These are phyloP conservation scores for Gossypioides kirkii DNA, from an alignment of 345 rosid genomes.

Conservation along the genomic window DNA sequence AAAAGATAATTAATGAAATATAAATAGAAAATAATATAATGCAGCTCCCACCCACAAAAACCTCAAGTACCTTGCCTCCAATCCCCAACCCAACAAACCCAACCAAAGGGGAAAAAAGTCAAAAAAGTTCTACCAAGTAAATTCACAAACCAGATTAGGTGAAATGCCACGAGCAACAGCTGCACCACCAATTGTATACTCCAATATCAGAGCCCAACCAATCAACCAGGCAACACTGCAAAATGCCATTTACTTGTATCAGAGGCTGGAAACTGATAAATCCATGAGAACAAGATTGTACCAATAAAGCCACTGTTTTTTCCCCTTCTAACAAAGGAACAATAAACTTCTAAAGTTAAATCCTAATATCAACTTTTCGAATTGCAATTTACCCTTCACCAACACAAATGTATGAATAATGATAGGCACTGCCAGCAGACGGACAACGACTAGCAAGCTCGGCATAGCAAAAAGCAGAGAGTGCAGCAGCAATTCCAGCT, in stretches of 20 bases:
- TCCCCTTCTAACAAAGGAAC: neutral
- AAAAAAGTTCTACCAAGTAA: neutral
- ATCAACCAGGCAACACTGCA: slow-evolving; percentile 87
- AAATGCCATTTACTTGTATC: neutral
- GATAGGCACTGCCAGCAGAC: slow-evolving; percentile 99
- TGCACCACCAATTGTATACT: slow-evolving; percentile 93
- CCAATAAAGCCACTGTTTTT: neutral
- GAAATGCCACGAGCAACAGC: slow-evolving; percentile 94
- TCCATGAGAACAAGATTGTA: neutral
- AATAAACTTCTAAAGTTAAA: neutral
- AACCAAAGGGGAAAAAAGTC: neutral
- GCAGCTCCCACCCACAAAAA: neutral
- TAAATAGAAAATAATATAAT: slow-evolving; percentile 3
- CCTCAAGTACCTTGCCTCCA: neutral
- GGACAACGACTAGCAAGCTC: slow-evolving; percentile 98
- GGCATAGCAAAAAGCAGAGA: slow-evolving; percentile 95
- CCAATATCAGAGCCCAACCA: slow-evolving; percentile 92
- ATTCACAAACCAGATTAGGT: slow-evolving; percentile 64
- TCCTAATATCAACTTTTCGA: neutral
- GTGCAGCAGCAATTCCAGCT: slow-evolving; percentile 93
- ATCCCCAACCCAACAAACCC: neutral
- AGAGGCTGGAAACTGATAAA: slow-evolving; percentile 4
- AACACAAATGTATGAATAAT: slow-evolving; percentile 87
- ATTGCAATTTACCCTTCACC: slow-evolving; percentile 77
- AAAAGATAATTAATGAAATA: slow-evolving; percentile 10